These are phyloP conservation scores for Paradendryphiella salina DNA, from an alignment of 2,329 filamentous ascomycete species.

Conservation along the genomic window DNA sequence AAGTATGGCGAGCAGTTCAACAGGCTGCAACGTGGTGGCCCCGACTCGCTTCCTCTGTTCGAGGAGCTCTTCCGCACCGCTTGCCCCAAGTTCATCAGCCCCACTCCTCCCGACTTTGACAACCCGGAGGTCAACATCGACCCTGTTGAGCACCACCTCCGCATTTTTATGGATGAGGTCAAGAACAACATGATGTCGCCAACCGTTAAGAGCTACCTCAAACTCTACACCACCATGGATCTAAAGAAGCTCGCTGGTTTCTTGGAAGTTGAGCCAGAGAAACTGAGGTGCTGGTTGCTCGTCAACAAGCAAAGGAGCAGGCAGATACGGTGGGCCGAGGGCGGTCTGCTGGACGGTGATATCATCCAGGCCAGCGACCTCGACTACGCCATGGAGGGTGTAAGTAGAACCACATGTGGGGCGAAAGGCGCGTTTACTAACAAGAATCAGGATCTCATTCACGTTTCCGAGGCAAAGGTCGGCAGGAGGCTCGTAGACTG, in stretches of 20 bases:
- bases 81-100: conserved; percentile 99
- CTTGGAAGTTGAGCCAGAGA: conserved; percentile 94
- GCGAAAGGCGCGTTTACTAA: conserved; percentile 25
- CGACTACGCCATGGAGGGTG: conserved; percentile 94
- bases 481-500: conserved; percentile 96
- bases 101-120: conserved; percentile 95
- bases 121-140: conserved; percentile 95
- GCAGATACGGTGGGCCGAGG: conserved; percentile 92
- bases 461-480: conserved; percentile 98
- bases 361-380: conserved; percentile 91
- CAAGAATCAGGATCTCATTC: conserved; percentile 77
- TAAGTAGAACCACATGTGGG: conserved; percentile 55
- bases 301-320: conserved; percentile 99
- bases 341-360: conserved; percentile 87
- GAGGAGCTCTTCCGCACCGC: conserved; percentile 96
- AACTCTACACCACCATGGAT: conserved; percentile 99
- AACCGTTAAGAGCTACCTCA: conserved; percentile 96
- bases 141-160: conserved; percentile 93
- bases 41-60: conserved; percentile 92
- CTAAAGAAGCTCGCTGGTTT: conserved; percentile 97
- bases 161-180: conserved; percentile 99
- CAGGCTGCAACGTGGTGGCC: conserved; percentile 93
- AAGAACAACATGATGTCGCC: conserved; percentile 99
- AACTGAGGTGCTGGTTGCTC: conserved; percentile 88
- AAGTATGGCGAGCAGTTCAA: conserved; percentile 99